Evolutionary conservation across 805 yeast species (phyloP), one percentile per base, ranked within the genome.

Genomic region (Suhomyces sp.): DNA sequence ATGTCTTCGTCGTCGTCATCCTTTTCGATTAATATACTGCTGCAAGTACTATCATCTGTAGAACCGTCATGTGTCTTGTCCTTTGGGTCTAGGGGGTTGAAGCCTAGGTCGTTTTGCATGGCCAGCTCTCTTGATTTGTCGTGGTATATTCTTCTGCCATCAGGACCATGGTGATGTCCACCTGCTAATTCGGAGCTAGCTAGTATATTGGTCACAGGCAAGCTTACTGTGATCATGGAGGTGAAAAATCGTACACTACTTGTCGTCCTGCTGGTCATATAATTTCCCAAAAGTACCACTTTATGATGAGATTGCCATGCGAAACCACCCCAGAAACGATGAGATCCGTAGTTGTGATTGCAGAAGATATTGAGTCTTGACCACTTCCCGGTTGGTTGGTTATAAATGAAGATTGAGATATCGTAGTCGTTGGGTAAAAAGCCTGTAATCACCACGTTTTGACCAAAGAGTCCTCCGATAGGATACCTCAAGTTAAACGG

Each of bases 241-340:
- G 74, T 81, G 76, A 64, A 83, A 58, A 68, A 80, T 46, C 83
- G 69, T 13, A 78, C 70, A 50, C 79, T 70, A 49, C 82, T 76
- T 3, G 80, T 70, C 3, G 83, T 75, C 41, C 64, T 64, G 1
- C 78, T 67, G 3, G 81, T 74, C n/a, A 74, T 69, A 31, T 64
- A 60, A 57, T 76, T 78, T 0, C 94, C 94, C 35, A 88, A 60
- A 27, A 86, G 66, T 1, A 86, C 70, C 1, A 86, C 83, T 63
- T 83, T 84, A 62, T 88, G 93, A 66, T 88, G 96, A 0, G 92
- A 85, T 31, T 79, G 79, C 96, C 96, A 88, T 1, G 83, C 83
- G 67, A 80, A 84, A 0, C 87, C 83, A 56, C 83, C 85, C 82
- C 88, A 83, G 48, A 86, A 77, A 49, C 86, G 70, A 60, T 86